phyloP scores from a whole-genome alignment of 352 stramenopile species.

The Phytophthora syringae region DNA sequence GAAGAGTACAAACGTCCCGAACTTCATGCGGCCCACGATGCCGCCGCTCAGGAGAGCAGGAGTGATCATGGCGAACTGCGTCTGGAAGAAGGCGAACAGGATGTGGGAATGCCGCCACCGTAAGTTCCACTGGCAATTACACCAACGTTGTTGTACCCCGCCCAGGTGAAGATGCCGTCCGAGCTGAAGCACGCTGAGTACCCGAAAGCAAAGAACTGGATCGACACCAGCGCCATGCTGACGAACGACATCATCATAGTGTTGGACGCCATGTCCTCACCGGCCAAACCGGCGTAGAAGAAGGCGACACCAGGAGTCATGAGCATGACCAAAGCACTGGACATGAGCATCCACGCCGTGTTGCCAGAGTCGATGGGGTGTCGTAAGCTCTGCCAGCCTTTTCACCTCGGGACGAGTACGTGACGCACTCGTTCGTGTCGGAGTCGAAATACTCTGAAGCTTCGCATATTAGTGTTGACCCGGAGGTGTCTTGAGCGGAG shows the following conservation, averaged over 20 bases:
- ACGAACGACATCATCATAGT: slow-evolving; percentile 87
- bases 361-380: slow-evolving; percentile 55
- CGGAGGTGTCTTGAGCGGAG: slow-evolving; percentile 29
- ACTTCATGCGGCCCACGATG: slow-evolving; percentile 88
- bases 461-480: slow-evolving; percentile 34
- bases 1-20: slow-evolving; percentile 79
- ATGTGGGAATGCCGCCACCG: slow-evolving; percentile 71
- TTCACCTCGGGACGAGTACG: slow-evolving; percentile 37
- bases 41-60: slow-evolving; percentile 78
- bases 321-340: slow-evolving; percentile 71
- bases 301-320: slow-evolving; percentile 78
- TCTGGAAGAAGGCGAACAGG: slow-evolving; percentile 85
- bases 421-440: slow-evolving; percentile 43
- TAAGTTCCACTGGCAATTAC: slow-evolving; percentile 52
- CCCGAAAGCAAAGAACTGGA: slow-evolving; percentile 82
- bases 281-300: slow-evolving; percentile 83
- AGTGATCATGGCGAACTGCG: slow-evolving; percentile 84
- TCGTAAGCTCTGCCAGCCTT: slow-evolving; percentile 46
- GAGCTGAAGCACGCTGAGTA: slow-evolving; percentile 79
- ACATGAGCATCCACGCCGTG: slow-evolving; percentile 72
- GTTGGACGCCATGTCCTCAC: slow-evolving; percentile 80
- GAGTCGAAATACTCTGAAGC: slow-evolving; percentile 51
- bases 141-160: slow-evolving; percentile 66
- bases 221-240: slow-evolving; percentile 78
- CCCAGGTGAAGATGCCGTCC: slow-evolving; percentile 67